Evolutionary conservation across 768 basidiomycete species (phyloP).

Genomic region (Suillus subluteus): DNA sequence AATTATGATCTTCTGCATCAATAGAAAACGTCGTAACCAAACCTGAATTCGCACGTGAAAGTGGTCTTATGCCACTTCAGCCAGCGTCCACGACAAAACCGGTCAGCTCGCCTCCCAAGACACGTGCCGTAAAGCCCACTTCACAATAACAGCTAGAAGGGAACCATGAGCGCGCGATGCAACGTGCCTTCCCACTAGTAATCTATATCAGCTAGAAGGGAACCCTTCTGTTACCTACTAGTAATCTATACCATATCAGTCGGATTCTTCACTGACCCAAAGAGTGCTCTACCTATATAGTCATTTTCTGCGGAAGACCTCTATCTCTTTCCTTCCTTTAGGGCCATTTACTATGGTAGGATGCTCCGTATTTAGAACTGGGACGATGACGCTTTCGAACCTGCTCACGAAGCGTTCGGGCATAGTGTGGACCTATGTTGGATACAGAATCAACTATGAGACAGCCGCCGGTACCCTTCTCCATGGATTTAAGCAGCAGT

Average conservation of each 20-base stretch:
- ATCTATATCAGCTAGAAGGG: constrained; percentile 42
- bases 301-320: constrained; percentile 79
- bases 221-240: constrained; percentile 37
- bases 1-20: not conserved
- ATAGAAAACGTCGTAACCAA: constrained; percentile 47
- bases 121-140: constrained; percentile 72
- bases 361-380: constrained; percentile 62
- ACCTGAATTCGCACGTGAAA: constrained; percentile 59
- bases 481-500: constrained; percentile 53
- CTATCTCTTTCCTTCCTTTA: constrained; percentile 55
- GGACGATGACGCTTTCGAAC: constrained; percentile 62
- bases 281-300: constrained; percentile 51
- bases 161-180: constrained; percentile 8
- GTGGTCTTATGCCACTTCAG: constrained; percentile 50
- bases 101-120: constrained; percentile 56
- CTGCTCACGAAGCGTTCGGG: constrained; percentile 69
- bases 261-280: not conserved
- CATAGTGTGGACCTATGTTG: constrained; percentile 79
- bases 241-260: constrained; percentile 40
- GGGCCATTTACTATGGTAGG: constrained; percentile 54
- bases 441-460: constrained; percentile 66
- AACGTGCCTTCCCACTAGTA: constrained; percentile 42
- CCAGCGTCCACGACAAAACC: constrained; percentile 8
- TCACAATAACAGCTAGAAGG: constrained; percentile 65
- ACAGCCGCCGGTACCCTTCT: constrained; percentile 52